Evolutionary conservation across 306 rosid species (phyloP), one percentile per base, ranked within the genome.

Genomic region (Erythrophleum fordii): DNA sequence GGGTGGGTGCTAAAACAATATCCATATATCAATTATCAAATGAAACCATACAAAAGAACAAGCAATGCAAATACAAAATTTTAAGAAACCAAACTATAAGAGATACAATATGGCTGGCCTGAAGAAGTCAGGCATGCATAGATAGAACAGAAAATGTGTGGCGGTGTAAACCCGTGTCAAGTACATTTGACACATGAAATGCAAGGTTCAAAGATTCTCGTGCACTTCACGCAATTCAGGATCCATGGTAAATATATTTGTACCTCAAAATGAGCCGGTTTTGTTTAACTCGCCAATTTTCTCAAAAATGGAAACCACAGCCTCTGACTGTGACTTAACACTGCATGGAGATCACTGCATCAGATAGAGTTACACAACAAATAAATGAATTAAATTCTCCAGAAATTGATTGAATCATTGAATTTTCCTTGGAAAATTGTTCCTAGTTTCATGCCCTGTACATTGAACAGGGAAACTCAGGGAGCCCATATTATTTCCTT

Each of bases 61-160:
- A 46, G 72, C 72, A n/a, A 31, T 31, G n/a, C 77, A 69, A 17
- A 31, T 1, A 22, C 35, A 64, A 37, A 55, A 29, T 73, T 35
- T 58, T 51, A 35, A 35, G 4, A 13, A 23, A 61, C 74, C 46
- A 37, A 39, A 75, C 55, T 4, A 53, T 17, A 73, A 23, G 52
- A 65, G 72, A 70, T 22, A 42, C 26, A 51, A 28, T 76, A n/a
- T 35, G 34, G 56, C 67, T 62, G 46, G 4, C 37, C 58, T 35
- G 25, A 6, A 71, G 79, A 45, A 71, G 64, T 26, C 46, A n/a
- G n/a, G n/a, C n/a, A n/a, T n/a, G n/a, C n/a, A n/a, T n/a, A n/a
- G n/a, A n/a, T n/a, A 91, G 97, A 73, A 93, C 86, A 56, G 97
- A 93, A 37, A 93, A 91, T 34, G 97, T 85, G 86, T 91, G 97